These are phyloP conservation scores for Candolleomyces eurysporus DNA, from an alignment of 768 basidiomycete genomes.

Conservation along the genomic window DNA sequence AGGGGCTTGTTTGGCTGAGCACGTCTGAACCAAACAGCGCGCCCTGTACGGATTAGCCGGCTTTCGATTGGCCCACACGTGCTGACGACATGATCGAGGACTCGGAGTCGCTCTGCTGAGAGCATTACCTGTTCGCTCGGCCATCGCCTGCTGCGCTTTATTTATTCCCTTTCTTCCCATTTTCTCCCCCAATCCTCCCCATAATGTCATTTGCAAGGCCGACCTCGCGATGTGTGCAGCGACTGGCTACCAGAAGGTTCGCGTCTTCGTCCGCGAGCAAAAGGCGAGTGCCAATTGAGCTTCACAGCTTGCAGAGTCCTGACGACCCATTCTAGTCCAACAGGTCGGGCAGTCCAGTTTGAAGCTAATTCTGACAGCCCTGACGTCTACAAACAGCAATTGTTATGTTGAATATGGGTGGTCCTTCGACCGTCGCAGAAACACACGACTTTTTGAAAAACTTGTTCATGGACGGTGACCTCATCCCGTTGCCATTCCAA, in stretches of 20 bases:
- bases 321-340: slow-evolving; percentile 43
- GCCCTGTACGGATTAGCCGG: background rate
- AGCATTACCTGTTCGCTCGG: background rate
- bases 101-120: background rate
- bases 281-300: slow-evolving; percentile 2
- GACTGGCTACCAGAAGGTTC: background rate
- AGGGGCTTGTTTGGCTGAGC: background rate
- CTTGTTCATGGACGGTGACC: slow-evolving; percentile 88
- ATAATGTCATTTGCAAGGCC: background rate
- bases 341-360: slow-evolving; percentile 42
- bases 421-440: slow-evolving; percentile 79
- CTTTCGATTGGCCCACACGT: background rate
- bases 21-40: background rate
- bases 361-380: slow-evolving; percentile 11
- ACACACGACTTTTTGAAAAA: slow-evolving; percentile 91
- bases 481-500: slow-evolving; percentile 95
- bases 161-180: background rate
- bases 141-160: too few species aligned
- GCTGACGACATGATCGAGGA: background rate
- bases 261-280: slow-evolving; percentile 7
- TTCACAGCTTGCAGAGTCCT: background rate
- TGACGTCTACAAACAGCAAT: slow-evolving; percentile 50
- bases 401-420: slow-evolving; percentile 99
- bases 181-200: background rate
- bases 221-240: background rate